These are phyloP conservation scores for Ambispora gerdemannii DNA, from an alignment of 192 early-diverging fungal genomes.

Conservation along the genomic window DNA sequence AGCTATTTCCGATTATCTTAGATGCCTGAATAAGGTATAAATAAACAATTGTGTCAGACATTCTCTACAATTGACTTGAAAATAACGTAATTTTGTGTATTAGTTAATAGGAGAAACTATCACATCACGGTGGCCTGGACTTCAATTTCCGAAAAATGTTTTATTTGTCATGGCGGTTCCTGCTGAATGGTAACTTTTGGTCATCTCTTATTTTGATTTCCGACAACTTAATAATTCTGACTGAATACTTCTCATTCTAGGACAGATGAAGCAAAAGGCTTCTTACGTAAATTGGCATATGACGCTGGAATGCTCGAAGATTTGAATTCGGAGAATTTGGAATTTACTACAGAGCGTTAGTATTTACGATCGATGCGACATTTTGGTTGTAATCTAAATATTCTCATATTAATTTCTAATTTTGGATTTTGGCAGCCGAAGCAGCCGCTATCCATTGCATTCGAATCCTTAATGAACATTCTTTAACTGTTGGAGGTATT, in stretches of 20 bases:
- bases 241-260: background rate
- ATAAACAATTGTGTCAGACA: background rate
- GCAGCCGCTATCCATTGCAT: constrained; percentile 8
- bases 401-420: background rate
- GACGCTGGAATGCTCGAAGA: constrained; percentile 13
- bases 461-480: background rate
- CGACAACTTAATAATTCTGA: background rate
- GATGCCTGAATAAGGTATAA: constrained; percentile 21
- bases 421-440: background rate
- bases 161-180: background rate
- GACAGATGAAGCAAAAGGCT: constrained; percentile 39
- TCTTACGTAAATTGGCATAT: constrained; percentile 48
- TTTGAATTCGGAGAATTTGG: background rate
- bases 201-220: background rate
- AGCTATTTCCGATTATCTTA: constrained; percentile 11
- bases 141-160: background rate
- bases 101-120: constrained; percentile 16
- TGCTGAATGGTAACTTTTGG: background rate
- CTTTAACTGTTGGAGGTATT: background rate
- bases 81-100: background rate
- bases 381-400: background rate
- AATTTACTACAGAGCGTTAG: constrained; percentile 29
- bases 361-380: background rate
- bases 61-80: background rate
- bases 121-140: constrained; percentile 23